A percentile compares a stretch with the other conserved stretches of the same genome.
phyloP scores from a whole-genome alignment of 1,284 basidiomycete genomes.

The Cryptococcus hybrid region DNA sequence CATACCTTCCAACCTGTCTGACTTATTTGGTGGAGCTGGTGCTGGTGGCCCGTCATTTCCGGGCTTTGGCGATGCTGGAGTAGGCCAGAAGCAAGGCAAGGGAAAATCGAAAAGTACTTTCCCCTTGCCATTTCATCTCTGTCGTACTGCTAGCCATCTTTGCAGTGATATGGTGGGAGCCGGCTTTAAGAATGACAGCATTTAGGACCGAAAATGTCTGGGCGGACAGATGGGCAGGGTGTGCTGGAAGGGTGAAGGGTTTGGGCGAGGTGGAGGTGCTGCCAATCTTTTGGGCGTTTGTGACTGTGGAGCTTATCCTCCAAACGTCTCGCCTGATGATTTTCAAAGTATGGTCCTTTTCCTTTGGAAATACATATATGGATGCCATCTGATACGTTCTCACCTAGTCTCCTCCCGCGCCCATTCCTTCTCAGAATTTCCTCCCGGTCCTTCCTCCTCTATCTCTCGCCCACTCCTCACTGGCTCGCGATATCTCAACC shows the following conservation, averaged over 20 bases:
- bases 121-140: slow-evolving; percentile 42
- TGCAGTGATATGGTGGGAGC: slow-evolving; percentile 47
- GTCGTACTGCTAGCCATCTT: slow-evolving; percentile 40
- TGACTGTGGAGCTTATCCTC: slow-evolving; percentile 45
- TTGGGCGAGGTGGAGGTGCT: slow-evolving; percentile 23
- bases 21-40: slow-evolving; percentile 4
- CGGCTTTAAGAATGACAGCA: slow-evolving; percentile 22
- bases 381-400: not conserved
- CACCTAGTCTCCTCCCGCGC: slow-evolving; percentile 20
- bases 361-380: not conserved
- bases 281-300: slow-evolving; percentile 52
- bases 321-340: slow-evolving; percentile 46
- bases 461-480: slow-evolving; percentile 37
- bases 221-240: slow-evolving; percentile 19
- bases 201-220: slow-evolving; percentile 15
- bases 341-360: slow-evolving; percentile 27
- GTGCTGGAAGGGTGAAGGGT: slow-evolving; percentile 17
- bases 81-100: slow-evolving; percentile 11
- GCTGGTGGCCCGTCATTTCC: slow-evolving; percentile 12
- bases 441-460: slow-evolving; percentile 45
- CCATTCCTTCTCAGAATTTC: slow-evolving; percentile 41
- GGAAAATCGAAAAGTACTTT: slow-evolving; percentile 31
- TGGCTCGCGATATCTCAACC: slow-evolving; percentile 38
- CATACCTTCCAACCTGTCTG: slow-evolving; percentile 8
- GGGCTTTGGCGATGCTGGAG: slow-evolving; percentile 13